Base-by-base conservation (phyloP, 441 rosid genomes). In the Erodium texanum region DNA sequence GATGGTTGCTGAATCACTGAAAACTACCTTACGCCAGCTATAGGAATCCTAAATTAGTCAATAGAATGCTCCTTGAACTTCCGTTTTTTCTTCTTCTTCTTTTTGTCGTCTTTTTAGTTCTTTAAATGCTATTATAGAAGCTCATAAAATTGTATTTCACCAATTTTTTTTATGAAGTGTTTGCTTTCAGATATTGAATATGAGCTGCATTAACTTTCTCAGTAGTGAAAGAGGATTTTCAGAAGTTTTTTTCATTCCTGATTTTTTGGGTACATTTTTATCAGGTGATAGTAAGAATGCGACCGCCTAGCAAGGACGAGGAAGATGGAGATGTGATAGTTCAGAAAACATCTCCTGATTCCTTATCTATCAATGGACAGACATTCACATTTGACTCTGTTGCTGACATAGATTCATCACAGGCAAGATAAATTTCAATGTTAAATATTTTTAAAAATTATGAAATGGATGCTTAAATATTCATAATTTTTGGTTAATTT, bases 261-360 rank as follows among this genome's bases (percentile, higher is more conserved):
- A 32, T 8, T 1, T 54, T 16, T 68, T 16, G 20, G 20, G 9
- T 41, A 23, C 24, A 54, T 70, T 70, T 50, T 41, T 24, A 41
- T 68, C 67, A 95, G 99, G 98, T 95, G 45, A 71, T 95, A 34
- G 93, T 95, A 24, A 84, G 98, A 64, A 86, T 95, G 96, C 83
- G 97, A 65, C 99, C 98, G 14, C 80, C 77, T 67, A 84, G 76
- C 66, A 84, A 84, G 73, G 95, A 90, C 23, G 90, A 82, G 72
- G 85, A 80, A 69, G 85, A 82, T 78, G 97, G 87, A 45, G 95
- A 89, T 59, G 68, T 71, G 79, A 89, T 86, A 66, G 82, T 89
- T 14, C 84, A 90, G 72, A 89, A 92, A 79, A 38, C 80, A 48
- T 82, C 92, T 0, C 66, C 65, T 73, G 87, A 88, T 78, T 83